Percentiles rank a stretch among this genome's conserved stretches.
phyloP scores from a whole-genome alignment of 2,329 filamentous ascomycete species.

The Neophaeococcomyces mojaviensis region DNA sequence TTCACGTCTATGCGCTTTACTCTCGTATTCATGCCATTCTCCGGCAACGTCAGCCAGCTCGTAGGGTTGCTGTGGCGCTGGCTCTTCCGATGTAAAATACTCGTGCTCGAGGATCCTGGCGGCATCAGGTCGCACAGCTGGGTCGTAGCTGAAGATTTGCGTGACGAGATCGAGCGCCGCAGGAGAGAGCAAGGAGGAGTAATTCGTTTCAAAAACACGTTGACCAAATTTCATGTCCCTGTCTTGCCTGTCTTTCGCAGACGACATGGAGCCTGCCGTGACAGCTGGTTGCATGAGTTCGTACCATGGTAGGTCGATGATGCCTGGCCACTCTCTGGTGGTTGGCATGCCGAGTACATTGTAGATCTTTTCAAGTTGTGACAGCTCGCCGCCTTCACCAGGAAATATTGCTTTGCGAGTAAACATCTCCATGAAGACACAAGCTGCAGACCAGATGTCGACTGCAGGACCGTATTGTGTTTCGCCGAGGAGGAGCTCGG shows the following conservation, averaged over 20 bases:
- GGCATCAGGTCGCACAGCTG: conserved; percentile 71
- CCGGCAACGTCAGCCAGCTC: conserved; percentile 80
- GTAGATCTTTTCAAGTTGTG: conserved; percentile 95
- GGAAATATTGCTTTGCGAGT: conserved; percentile 89
- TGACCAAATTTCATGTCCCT: background rate
- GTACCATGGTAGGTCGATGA: conserved; percentile 96
- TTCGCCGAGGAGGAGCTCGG: conserved; percentile 82
- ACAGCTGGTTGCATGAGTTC: conserved; percentile 75
- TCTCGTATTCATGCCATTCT: conserved; percentile 98
- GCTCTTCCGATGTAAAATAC: conserved; percentile 82
- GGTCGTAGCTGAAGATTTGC: conserved; percentile 85
- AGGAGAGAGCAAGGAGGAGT: conserved; percentile 66
- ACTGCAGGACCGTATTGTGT: conserved; percentile 84
- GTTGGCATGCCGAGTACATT: conserved; percentile 82
- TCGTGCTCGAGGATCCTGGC: conserved; percentile 75
- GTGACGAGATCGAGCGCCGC: conserved; percentile 76
- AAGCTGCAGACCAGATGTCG: conserved; percentile 95
- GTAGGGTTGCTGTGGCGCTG: conserved; percentile 64
- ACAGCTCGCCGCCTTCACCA: conserved; percentile 90
- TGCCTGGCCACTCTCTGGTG: conserved; percentile 73
- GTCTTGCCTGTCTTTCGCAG: background rate
- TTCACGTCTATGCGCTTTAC: conserved; percentile 85
- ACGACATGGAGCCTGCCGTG: conserved; percentile 28
- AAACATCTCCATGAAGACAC: conserved; percentile 94
- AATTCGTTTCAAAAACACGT: conserved; percentile 65